Evolutionary conservation across 768 basidiomycete genomes (phyloP).

Genomic region (Ramaria sp.): DNA sequence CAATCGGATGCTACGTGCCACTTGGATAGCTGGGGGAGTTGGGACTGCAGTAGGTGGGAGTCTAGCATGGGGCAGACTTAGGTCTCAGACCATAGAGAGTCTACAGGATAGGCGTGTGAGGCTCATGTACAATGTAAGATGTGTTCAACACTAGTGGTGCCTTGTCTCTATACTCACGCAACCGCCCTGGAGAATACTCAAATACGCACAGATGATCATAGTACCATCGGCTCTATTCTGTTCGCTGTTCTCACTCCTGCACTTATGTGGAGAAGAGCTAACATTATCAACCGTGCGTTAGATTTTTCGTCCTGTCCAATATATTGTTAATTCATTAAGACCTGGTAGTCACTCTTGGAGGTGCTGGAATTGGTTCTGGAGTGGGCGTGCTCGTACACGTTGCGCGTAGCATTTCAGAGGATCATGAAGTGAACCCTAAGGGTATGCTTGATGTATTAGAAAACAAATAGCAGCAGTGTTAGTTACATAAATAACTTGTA

Average conservation of each 20-base stretch:
- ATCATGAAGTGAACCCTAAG: neutral
- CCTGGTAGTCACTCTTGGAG: constrained; percentile 2
- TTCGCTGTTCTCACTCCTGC: constrained; percentile 56
- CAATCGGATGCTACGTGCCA: constrained; percentile 57
- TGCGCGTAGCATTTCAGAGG: neutral
- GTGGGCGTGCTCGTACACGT: constrained; percentile 1
- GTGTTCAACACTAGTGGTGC: constrained; percentile 2
- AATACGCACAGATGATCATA: constrained; percentile 60
- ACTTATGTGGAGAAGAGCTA: constrained; percentile 62
- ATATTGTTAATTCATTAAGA: neutral
- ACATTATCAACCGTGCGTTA: constrained; percentile 44
- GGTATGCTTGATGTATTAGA: neutral
- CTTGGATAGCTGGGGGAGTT: constrained; percentile 57
- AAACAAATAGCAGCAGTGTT: neutral
- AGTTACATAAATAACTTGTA: too few relatives aligned
- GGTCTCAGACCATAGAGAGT: constrained; percentile 38
- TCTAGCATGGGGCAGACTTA: constrained; percentile 51
- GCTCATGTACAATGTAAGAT: constrained; percentile 47
- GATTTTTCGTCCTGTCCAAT: neutral
- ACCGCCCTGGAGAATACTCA: constrained; percentile 35
- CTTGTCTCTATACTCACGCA: constrained; percentile 2
- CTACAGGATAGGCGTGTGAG: constrained; percentile 40
- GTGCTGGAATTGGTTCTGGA: neutral
- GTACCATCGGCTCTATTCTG: constrained; percentile 62
- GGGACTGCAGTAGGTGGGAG: constrained; percentile 47